phyloP scores from a whole-genome alignment of 352 stramenopile genomes.

The Elongisporangium senticosum region DNA sequence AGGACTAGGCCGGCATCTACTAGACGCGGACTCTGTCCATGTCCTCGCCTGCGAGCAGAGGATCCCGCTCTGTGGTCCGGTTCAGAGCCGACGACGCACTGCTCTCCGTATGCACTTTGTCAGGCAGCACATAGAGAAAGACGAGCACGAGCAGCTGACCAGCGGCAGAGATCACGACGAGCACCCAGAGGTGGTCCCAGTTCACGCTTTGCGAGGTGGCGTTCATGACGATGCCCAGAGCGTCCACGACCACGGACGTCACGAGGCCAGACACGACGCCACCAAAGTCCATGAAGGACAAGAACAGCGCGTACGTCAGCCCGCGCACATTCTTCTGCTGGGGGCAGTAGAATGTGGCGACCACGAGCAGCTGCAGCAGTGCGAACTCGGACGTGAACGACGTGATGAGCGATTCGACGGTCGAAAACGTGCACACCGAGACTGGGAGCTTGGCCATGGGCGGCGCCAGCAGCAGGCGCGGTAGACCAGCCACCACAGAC shows the following conservation, averaged over 20 bases:
- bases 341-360: constrained; percentile 80
- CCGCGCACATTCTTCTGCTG: constrained; percentile 46
- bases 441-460: constrained; percentile 45
- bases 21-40: constrained; percentile 7
- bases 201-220: constrained; percentile 44
- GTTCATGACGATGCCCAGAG: constrained; percentile 56
- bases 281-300: constrained; percentile 85
- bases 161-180: constrained; percentile 49
- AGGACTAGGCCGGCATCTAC: not conserved
- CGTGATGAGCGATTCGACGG: constrained; percentile 68
- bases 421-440: constrained; percentile 62
- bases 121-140: constrained; percentile 64
- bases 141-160: constrained; percentile 63
- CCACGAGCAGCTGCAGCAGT: constrained; percentile 73
- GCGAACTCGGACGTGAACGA: constrained; percentile 76
- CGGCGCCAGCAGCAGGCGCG: constrained; percentile 55
- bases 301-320: constrained; percentile 73
- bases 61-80: constrained; percentile 32
- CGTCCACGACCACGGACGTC: constrained; percentile 43
- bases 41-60: constrained; percentile 26
- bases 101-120: constrained; percentile 38
- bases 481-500: constrained; percentile 55
- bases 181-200: constrained; percentile 53
- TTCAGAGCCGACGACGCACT: constrained; percentile 3
- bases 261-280: constrained; percentile 65